Evolutionary conservation across 2,329 filamentous ascomycete genomes (phyloP).

Genomic region (Penicillium sp.): DNA sequence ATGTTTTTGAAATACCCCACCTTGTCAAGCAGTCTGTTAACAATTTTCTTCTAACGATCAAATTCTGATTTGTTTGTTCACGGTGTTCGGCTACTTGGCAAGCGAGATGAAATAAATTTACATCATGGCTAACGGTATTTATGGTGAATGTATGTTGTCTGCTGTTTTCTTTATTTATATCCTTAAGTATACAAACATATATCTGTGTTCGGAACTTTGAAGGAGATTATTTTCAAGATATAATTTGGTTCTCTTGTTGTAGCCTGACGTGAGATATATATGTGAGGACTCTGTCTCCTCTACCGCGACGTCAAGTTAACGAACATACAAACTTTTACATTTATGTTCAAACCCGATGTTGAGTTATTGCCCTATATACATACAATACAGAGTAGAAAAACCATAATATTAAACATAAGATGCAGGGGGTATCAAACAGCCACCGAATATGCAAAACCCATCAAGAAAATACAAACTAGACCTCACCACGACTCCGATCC

Average conservation of each 20-base stretch:
- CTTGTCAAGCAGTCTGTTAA: background rate
- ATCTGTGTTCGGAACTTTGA: background rate
- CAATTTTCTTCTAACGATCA: background rate
- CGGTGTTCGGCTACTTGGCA: background rate
- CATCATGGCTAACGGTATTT: background rate
- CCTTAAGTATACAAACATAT: background rate
- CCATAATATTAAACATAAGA: background rate
- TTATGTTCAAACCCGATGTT: background rate
- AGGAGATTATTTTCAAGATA: background rate
- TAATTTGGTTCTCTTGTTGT: too few species aligned
- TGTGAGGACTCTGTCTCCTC: too few species aligned
- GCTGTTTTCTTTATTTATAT: background rate
- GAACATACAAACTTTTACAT: background rate
- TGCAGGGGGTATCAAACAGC: background rate
- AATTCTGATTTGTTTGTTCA: background rate
- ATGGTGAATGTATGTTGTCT: background rate
- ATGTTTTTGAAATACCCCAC: background rate
- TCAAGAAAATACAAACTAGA: background rate
- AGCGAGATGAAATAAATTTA: background rate
- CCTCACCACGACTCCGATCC: background rate
- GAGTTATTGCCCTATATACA: background rate
- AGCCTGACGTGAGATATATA: too few species aligned
- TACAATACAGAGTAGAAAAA: background rate
- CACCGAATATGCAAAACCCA: background rate
- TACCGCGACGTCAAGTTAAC: too few species aligned